Evolutionary conservation across 768 basidiomycete species (phyloP).

Genomic region (Pleurotus giganteus): DNA sequence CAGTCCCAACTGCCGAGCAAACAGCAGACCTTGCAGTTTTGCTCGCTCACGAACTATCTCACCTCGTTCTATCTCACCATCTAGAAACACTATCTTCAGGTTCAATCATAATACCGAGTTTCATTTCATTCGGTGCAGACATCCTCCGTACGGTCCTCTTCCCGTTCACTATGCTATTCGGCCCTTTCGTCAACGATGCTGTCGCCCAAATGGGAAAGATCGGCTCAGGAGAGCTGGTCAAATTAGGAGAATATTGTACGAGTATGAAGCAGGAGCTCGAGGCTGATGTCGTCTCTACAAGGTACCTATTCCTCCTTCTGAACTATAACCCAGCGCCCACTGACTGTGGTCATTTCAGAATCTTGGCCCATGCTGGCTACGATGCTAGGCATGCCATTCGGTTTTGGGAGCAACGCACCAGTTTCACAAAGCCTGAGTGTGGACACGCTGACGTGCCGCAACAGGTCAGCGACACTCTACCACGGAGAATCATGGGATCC

Average conservation of each 20-base stretch:
- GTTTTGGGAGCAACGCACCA: conserved; percentile 75
- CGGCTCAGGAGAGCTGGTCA: conserved; percentile 71
- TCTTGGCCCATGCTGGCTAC: conserved; percentile 91
- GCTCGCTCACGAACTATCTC: conserved; percentile 91
- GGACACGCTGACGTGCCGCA: conserved; percentile 22
- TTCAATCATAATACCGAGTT: conserved; percentile 78
- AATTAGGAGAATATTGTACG: conserved; percentile 73
- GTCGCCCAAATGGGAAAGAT: conserved; percentile 78
- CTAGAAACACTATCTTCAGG: conserved; percentile 87
- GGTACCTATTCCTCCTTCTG: conserved; percentile 41
- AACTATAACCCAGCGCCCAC: neutral
- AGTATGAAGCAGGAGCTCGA: conserved; percentile 86
- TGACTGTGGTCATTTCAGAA: conserved; percentile 36
- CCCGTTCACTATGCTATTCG: conserved; percentile 87
- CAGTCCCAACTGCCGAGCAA: conserved; percentile 73
- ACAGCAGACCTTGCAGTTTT: conserved; percentile 87
- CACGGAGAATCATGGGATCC: conserved; percentile 48
- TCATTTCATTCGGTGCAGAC: conserved; percentile 76
- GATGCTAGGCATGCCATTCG: conserved; percentile 78
- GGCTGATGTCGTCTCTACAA: conserved; percentile 84
- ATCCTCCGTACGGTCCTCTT: conserved; percentile 76
- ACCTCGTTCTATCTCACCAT: conserved; percentile 88
- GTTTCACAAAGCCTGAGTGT: conserved; percentile 41
- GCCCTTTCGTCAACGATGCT: conserved; percentile 95
- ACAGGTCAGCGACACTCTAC: conserved; percentile 22